phyloP scores from a whole-genome alignment of 2,329 filamentous ascomycete genomes.

The Clarireedia sp. region DNA sequence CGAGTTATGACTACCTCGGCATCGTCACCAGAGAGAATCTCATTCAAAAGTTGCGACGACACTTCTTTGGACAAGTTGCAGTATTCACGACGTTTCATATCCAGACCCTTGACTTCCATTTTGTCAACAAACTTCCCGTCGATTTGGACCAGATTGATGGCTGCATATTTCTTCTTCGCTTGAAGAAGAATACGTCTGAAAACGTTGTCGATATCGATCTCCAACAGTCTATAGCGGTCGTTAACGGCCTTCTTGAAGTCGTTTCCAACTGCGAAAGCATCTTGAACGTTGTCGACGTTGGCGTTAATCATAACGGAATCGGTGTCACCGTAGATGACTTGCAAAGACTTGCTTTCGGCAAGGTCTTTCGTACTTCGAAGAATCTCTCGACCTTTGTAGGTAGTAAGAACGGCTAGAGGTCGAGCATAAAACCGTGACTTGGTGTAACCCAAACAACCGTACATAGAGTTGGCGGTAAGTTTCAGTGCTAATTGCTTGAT shows the following conservation, averaged over 20 bases:
- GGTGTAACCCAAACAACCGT: constrained; percentile 93
- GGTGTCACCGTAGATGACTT: constrained; percentile 97
- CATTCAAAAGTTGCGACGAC: constrained; percentile 81
- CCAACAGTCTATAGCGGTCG: constrained; percentile 81
- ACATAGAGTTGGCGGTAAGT: constrained; percentile 98
- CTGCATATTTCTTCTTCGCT: constrained; percentile 99
- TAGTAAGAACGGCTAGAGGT: constrained; percentile 89
- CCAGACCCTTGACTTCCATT: constrained; percentile 95
- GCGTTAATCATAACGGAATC: constrained; percentile 99
- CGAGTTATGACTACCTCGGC: constrained; percentile 79
- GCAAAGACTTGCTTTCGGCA: constrained; percentile 80
- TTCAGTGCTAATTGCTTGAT: constrained; percentile 97
- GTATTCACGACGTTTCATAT: constrained; percentile 97
- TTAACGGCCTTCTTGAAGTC: constrained; percentile 96
- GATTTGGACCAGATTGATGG: constrained; percentile 83
- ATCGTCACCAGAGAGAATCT: constrained; percentile 90
- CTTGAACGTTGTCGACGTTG: constrained; percentile 86
- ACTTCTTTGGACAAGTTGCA: constrained; percentile 93
- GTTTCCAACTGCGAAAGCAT: constrained; percentile 82
- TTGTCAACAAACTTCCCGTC: constrained; percentile 89
- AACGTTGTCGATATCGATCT: constrained; percentile 97
- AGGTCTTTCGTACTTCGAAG: constrained; percentile 91
- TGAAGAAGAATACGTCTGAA: constrained; percentile 90
- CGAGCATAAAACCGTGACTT: constrained; percentile 96
- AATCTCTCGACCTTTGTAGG: constrained; percentile 96